Evolutionary conservation across 164 flowering plant genomes (phyloP).

Genomic region (Santalum album): DNA sequence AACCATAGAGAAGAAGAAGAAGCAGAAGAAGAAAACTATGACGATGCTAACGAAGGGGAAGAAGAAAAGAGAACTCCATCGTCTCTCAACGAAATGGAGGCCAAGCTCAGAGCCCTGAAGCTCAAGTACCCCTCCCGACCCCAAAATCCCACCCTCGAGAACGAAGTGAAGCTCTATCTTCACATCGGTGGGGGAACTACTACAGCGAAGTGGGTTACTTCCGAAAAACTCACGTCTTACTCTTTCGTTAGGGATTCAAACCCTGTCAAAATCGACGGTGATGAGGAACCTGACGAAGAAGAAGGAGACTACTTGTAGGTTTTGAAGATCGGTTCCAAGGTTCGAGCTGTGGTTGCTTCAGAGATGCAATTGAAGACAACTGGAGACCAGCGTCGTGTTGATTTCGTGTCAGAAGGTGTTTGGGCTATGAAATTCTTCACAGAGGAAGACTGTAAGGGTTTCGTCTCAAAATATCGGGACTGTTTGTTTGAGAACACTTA

Average conservation of each 20-base stretch:
- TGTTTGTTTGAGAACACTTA: conserved; percentile 86
- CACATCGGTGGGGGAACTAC: conserved; percentile 61
- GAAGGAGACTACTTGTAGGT: conserved; percentile 41
- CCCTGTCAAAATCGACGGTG: conserved; percentile 10
- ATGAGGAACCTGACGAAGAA: conserved; percentile 24
- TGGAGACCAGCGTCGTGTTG: conserved; percentile 56
- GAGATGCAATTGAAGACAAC: conserved; percentile 61
- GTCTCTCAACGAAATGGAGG: conserved; percentile 66
- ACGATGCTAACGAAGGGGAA: conserved; percentile 11
- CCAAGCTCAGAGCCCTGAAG: conserved; percentile 57
- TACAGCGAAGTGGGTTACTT: conserved; percentile 62
- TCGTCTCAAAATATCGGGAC: conserved; percentile 51
- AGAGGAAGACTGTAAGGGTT: conserved; percentile 46
- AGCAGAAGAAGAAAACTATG: conserved; percentile 20
- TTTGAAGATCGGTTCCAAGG: conserved; percentile 44
- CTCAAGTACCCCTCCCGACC: conserved; percentile 52
- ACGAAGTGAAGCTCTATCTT: conserved; percentile 65
- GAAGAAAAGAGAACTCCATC: conserved; percentile 25
- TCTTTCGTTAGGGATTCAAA: conserved; percentile 30
- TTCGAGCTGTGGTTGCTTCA: conserved; percentile 30
- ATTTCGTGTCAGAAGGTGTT: conserved; percentile 55
- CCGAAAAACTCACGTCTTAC: conserved; percentile 61
- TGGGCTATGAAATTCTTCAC: conserved; percentile 78
- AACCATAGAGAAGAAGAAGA: conserved; percentile 16
- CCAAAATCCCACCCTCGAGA: conserved; percentile 28